phyloP scores from a whole-genome alignment of 257 asterid species.

The Scutellaria galericulata region DNA sequence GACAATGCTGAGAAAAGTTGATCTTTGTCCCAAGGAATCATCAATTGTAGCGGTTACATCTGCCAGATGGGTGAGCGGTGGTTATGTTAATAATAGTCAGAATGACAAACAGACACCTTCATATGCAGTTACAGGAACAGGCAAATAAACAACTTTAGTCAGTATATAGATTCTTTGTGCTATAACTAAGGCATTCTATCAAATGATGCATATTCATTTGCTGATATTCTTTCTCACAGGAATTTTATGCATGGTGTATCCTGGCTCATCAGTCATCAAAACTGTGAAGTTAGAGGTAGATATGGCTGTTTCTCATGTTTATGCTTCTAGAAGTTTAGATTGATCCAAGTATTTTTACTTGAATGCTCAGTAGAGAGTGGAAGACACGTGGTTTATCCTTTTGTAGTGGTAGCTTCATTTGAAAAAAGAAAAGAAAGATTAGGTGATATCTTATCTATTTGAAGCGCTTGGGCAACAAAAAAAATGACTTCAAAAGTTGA shows the following conservation, averaged over 20 bases:
- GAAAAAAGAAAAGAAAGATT: not conserved
- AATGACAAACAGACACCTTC: constrained; percentile 48
- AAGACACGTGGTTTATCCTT: not conserved
- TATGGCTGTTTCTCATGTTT: constrained; percentile 17
- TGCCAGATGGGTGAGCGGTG: constrained; percentile 33
- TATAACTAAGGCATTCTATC: constrained; percentile 16
- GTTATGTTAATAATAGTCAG: constrained; percentile 35
- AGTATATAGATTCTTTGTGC: constrained; percentile 8
- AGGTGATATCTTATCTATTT: not conserved
- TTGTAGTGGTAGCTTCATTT: not conserved
- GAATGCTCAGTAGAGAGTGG: not conserved
- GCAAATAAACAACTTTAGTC: constrained; percentile 39
- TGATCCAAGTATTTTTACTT: constrained; percentile 1
- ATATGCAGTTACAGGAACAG: constrained; percentile 69
- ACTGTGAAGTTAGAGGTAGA: constrained; percentile 69
- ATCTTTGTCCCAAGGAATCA: constrained; percentile 54
- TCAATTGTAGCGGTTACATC: constrained; percentile 62
- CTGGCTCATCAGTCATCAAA: constrained; percentile 50
- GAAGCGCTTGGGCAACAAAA: constrained; percentile 9
- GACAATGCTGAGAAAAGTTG: constrained; percentile 48
- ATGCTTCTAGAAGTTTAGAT: constrained; percentile 23
- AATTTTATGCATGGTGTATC: constrained; percentile 57
- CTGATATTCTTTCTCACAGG: constrained; percentile 46
- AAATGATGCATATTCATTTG: constrained; percentile 18
- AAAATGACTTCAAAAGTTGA: constrained; percentile 12